These are phyloP conservation scores for Hygrophorus russula DNA, from an alignment of 768 basidiomycete species.

Conservation along the genomic window DNA sequence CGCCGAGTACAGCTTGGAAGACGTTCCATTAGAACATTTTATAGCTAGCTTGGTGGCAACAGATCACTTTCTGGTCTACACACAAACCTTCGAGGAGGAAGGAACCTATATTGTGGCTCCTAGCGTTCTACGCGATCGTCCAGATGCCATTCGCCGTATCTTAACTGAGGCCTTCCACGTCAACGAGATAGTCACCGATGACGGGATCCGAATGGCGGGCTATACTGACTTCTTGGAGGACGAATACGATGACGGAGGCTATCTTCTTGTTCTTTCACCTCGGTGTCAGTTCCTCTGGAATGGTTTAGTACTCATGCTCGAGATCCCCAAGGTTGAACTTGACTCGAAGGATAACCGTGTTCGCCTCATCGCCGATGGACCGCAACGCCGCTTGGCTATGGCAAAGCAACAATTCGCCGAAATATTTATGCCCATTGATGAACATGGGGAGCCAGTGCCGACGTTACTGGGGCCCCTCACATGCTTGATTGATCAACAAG, in stretches of 20 bases:
- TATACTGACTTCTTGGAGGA: conserved; percentile 26
- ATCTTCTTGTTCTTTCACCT: conserved; percentile 82
- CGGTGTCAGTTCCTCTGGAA: conserved; percentile 85
- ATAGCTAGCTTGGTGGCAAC: conserved; percentile 70
- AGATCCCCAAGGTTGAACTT: conserved; percentile 67
- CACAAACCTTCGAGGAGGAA: conserved; percentile 76
- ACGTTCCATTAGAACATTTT: conserved; percentile 64
- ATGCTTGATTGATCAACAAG: conserved; percentile 70
- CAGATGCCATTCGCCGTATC: conserved; percentile 68
- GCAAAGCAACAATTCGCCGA: conserved; percentile 74
- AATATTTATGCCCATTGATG: conserved; percentile 48
- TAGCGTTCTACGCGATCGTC: conserved; percentile 59
- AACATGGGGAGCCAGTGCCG: conserved; percentile 45
- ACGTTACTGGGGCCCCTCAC: conserved; percentile 27
- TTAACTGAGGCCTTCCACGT: conserved; percentile 80
- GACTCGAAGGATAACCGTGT: conserved; percentile 81
- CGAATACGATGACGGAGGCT: conserved; percentile 51
- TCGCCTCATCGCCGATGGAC: conserved; percentile 86
- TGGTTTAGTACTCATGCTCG: conserved; percentile 72
- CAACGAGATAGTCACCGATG: conserved; percentile 47
- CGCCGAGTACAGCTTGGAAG: conserved; percentile 78
- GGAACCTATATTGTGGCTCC: conserved; percentile 88
- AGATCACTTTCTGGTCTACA: conserved; percentile 92
- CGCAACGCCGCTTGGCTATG: conserved; percentile 57
- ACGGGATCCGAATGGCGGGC: conserved; percentile 31